These are phyloP conservation scores for Porcisia deanei DNA, from an alignment of 208 protist genomes.

Conservation along the genomic window DNA sequence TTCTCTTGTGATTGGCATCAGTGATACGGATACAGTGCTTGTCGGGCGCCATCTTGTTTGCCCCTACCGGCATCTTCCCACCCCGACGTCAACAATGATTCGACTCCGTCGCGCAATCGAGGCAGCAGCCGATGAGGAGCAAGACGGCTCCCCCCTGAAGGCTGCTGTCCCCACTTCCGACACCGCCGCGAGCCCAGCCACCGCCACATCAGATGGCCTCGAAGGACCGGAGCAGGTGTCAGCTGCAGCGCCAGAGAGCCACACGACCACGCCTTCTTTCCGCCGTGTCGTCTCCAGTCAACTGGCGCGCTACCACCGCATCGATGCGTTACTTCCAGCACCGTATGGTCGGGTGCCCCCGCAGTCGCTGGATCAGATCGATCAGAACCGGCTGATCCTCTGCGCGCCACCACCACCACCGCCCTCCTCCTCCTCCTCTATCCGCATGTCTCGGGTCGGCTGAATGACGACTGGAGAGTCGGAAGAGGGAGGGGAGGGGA, in stretches of 20 bases:
- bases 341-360: slow-evolving; percentile 19
- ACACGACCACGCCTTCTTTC: background rate
- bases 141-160: background rate
- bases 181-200: background rate
- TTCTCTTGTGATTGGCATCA: slow-evolving; percentile 51
- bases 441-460: background rate
- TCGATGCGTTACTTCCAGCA: slow-evolving; percentile 18
- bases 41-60: slow-evolving; percentile 72
- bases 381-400: slow-evolving; percentile 33
- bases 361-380: slow-evolving; percentile 26
- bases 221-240: background rate
- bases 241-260: background rate
- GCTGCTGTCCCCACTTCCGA: background rate
- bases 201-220: background rate
- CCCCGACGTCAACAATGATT: slow-evolving; percentile 7
- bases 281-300: slow-evolving; percentile 8
- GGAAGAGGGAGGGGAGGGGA: background rate
- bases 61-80: slow-evolving; percentile 41
- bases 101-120: slow-evolving; percentile 23
- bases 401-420: slow-evolving; percentile 12
- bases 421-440: background rate
- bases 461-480: background rate
- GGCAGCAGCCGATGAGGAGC: slow-evolving; percentile 2
- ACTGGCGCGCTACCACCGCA: background rate
- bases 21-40: slow-evolving; percentile 55